These are phyloP conservation scores for Neurospora tetraspora DNA, from an alignment of 495 filamentous ascomycete species.

Conservation along the genomic window DNA sequence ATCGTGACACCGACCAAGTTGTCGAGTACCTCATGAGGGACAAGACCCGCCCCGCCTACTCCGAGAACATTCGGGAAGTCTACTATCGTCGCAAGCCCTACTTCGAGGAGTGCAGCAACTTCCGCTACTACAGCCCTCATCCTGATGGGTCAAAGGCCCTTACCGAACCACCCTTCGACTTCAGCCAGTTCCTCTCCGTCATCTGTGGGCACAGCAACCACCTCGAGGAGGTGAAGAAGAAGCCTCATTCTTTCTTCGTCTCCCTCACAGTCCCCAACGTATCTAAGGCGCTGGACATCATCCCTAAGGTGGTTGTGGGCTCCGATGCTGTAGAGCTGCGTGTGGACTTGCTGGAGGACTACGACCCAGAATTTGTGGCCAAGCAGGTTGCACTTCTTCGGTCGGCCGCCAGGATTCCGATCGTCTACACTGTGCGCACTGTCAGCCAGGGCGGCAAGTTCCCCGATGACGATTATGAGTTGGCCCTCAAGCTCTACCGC, in stretches of 20 bases:
- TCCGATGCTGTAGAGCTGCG: constrained; percentile 90
- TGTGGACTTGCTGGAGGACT: constrained; percentile 83
- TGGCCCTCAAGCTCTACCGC: constrained; percentile 62
- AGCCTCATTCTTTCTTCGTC: constrained; percentile 82
- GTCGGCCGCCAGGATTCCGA: constrained; percentile 61
- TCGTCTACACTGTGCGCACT: constrained; percentile 91
- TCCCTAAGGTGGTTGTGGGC: constrained; percentile 69
- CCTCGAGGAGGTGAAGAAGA: constrained; percentile 55
- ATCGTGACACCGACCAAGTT: constrained; percentile 77
- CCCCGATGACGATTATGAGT: constrained; percentile 62
- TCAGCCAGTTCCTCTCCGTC: constrained; percentile 62
- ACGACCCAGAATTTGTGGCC: constrained; percentile 62
- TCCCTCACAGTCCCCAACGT: constrained; percentile 78
- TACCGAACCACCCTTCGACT: constrained; percentile 61
- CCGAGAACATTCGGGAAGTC: constrained; percentile 87
- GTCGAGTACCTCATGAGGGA: constrained; percentile 86
- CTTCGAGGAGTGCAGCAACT: constrained; percentile 91
- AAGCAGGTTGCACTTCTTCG: constrained; percentile 76
- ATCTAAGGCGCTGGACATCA: constrained; percentile 45
- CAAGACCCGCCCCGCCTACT: constrained; percentile 85
- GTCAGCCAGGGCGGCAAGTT: constrained; percentile 80
- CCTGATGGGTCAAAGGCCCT: constrained; percentile 46
- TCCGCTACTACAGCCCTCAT: constrained; percentile 78
- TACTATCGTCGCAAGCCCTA: constrained; percentile 87
- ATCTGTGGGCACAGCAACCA: constrained; percentile 61